Percentiles rank a stretch among this genome's conserved stretches.
Conservation (phyloP, 2,329 filamentous ascomycete species). For the Coniosporium tulheliwenetii region DNA sequence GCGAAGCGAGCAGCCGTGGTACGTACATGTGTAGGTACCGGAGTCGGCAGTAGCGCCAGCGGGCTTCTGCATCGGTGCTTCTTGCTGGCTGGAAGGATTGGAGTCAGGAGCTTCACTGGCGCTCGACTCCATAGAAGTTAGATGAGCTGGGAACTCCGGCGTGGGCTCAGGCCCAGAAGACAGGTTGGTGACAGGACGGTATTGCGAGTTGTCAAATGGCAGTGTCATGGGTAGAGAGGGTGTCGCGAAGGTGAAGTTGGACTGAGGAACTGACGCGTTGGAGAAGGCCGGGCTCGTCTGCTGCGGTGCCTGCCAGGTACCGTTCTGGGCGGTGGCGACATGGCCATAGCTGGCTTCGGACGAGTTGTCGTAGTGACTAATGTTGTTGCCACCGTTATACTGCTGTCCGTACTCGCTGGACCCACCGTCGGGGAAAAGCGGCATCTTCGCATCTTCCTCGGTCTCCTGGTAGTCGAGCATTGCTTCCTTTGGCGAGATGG, state of each 20-base stretch:
- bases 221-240: slow-evolving; percentile 20
- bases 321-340: slow-evolving; percentile 24
- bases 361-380: slow-evolving; percentile 13
- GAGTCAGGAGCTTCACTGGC: slow-evolving; percentile 32
- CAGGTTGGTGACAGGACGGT: slow-evolving; percentile 9
- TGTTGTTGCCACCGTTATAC: slow-evolving; percentile 25
- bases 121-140: slow-evolving; percentile 47
- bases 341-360: slow-evolving; percentile 26
- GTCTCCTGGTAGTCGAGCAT: slow-evolving; percentile 68
- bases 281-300: slow-evolving; percentile 10
- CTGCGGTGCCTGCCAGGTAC: slow-evolving; percentile 4
- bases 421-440: slow-evolving; percentile 54
- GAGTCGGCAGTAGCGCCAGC: slow-evolving; percentile 53
- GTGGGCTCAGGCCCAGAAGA: slow-evolving; percentile 22
- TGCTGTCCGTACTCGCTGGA: slow-evolving; percentile 33
- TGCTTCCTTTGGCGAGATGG: slow-evolving; percentile 89
- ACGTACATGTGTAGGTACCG: slow-evolving; percentile 92
- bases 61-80: slow-evolving; percentile 34
- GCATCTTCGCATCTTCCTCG: slow-evolving; percentile 53
- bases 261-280: slow-evolving; percentile 10
- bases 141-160: slow-evolving; percentile 41
- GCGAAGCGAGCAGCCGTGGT: slow-evolving; percentile 74
- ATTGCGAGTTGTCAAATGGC: slow-evolving; percentile 16
- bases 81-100: slow-evolving; percentile 22
- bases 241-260: slow-evolving; percentile 30